These are phyloP conservation scores for Prunus padus DNA, from an alignment of 306 rosid genomes.

Conservation along the genomic window DNA sequence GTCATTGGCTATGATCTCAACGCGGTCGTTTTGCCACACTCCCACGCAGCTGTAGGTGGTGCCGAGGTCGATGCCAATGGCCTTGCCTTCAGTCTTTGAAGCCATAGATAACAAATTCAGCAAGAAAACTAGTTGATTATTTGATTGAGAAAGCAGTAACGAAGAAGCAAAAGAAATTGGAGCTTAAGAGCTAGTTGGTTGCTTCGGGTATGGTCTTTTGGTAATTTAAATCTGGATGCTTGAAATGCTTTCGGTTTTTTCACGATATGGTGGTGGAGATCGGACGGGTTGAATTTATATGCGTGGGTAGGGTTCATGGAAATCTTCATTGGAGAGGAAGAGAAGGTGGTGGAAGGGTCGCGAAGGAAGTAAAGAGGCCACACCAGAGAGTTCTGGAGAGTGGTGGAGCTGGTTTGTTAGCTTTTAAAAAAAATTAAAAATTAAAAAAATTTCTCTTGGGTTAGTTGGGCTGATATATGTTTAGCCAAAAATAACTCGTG, in stretches of 20 bases:
- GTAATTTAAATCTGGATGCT: background rate
- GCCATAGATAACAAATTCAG: conserved; percentile 26
- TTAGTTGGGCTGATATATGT: too few species aligned
- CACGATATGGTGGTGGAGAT: background rate
- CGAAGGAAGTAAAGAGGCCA: background rate
- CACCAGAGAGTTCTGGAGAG: conserved; percentile 30
- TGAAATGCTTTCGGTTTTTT: background rate
- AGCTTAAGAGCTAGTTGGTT: background rate
- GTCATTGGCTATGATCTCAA: conserved; percentile 53
- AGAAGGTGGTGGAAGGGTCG: conserved; percentile 26
- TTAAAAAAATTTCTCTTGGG: too few species aligned
- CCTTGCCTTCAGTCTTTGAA: conserved; percentile 36
- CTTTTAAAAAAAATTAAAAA: background rate
- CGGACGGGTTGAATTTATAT: background rate
- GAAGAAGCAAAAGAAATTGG: background rate
- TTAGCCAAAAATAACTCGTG: too few species aligned
- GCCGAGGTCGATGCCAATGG: conserved; percentile 53
- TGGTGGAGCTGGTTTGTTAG: background rate
- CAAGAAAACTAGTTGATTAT: background rate
- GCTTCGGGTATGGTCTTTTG: background rate
- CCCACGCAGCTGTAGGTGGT: conserved; percentile 59
- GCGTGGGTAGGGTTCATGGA: background rate
- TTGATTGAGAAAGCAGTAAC: background rate
- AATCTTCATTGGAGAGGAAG: background rate
- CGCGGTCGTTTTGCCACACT: conserved; percentile 54